Base-by-base conservation (phyloP, 441 rosid genomes). In the Populus trichocarpa region DNA sequence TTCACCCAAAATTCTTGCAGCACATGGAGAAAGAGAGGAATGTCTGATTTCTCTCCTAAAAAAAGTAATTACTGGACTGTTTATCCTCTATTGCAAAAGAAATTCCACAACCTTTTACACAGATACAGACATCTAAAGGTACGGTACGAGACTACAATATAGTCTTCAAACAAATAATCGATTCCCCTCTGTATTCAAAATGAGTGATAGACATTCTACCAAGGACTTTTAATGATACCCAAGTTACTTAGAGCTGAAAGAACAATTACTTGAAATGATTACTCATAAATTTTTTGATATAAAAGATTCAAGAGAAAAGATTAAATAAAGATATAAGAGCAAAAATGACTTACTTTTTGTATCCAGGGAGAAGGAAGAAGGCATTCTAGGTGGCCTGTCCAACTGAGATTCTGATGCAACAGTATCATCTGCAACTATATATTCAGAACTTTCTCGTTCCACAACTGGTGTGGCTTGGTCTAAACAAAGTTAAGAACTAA, bases 401-500 rank as follows among this genome's bases (percentile, higher is more conserved):
- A 74, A 67, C 65, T 36, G 82, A 61, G 82, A 65, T 80, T 80
- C 86, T 53, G 79, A 73, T 42, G 69, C 73, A 68, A 75, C 79
- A 36, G 46, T 61, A 81, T 77, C 84, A 82, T 76, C 79, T 36
- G 80, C 79, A 84, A 82, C 79, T 75, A 67, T 77, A 63, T 80
- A 69, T 75, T 84, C 84, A 8, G 66, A 78, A 67, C 82, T 82
- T 73, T 81, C 86, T 75, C 76, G 86, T 75, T 79, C 82, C 69
- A 68, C 81, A 80, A 75, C 72, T 25, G 85, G 71, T n/a, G 81
- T 70, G 73, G 81, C 80, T 79, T 83, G 89, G 81, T 88, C 89
- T 85, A 75, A 75, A 33, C 65, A 69, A 74, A 65, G 88, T 87
- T 87, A 87, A 89, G 90, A 81, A 82, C 77, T 78, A 78, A 80